Percentiles rank a stretch among this genome's conserved stretches.
Evolutionary conservation across 1,139 yeast species (phyloP).

Genomic region (Geotrichum citri-aurantii): DNA sequence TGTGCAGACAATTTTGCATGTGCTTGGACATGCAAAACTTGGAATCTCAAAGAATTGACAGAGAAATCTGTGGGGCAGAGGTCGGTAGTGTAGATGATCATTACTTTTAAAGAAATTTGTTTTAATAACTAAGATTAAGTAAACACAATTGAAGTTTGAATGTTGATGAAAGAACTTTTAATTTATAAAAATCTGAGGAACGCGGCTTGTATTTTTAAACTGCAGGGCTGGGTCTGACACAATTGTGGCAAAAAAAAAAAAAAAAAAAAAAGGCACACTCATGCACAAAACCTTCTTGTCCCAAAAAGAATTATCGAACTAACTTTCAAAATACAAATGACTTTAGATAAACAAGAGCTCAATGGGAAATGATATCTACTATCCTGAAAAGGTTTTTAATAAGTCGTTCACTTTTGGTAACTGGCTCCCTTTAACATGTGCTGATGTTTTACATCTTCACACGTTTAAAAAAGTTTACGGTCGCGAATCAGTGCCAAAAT

Average conservation of each 20-base stretch:
- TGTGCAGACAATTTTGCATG: neutral
- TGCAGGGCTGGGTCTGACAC: no score
- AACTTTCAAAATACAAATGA: neutral
- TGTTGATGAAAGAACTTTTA: no score
- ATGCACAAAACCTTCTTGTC: no score
- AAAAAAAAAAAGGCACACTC: no score
- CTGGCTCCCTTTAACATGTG: conserved; percentile 26
- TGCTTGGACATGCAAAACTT: neutral
- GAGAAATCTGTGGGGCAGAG: neutral
- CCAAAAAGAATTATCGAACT: neutral
- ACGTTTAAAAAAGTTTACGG: conserved; percentile 19
- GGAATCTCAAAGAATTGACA: neutral
- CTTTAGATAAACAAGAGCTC: neutral
- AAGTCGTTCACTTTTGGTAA: conserved; percentile 22
- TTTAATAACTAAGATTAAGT: neutral
- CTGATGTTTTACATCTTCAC: conserved; percentile 19
- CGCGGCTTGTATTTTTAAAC: no score
- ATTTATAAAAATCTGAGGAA: no score
- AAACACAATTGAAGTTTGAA: neutral
- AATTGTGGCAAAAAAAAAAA: no score
- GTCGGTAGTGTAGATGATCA: neutral
- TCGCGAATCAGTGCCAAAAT: conserved; percentile 9
- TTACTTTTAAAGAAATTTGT: neutral
- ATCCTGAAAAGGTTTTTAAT: conserved; percentile 19
- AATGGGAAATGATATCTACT: conserved; percentile 13